Evolutionary conservation across 495 filamentous ascomycete species (phyloP).

Genomic region (Lepraria neglecta): DNA sequence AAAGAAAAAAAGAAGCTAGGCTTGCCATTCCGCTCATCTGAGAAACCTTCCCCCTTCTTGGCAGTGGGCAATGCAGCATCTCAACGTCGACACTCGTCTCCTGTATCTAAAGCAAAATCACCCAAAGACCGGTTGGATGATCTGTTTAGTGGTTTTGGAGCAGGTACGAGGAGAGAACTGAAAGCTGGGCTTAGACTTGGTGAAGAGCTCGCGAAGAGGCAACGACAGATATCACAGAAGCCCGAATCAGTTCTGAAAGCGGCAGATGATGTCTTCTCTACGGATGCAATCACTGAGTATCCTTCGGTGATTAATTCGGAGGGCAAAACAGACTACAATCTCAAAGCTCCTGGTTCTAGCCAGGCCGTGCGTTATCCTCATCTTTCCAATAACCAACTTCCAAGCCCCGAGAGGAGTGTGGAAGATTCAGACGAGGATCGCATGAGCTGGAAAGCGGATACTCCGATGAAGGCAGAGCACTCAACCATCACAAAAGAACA

Average conservation of each 20-base stretch:
- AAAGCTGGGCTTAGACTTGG: slow-evolving; percentile 44
- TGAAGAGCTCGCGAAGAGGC: slow-evolving; percentile 42
- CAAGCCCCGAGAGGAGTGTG: slow-evolving; percentile 29
- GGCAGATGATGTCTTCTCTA: slow-evolving; percentile 10
- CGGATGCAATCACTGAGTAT: neutral
- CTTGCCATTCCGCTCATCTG: slow-evolving; percentile 16
- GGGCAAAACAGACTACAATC: neutral
- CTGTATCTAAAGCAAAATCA: neutral
- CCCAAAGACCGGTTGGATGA: slow-evolving; percentile 37
- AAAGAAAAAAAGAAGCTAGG: slow-evolving; percentile 14
- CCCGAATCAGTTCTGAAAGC: neutral
- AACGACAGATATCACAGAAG: slow-evolving; percentile 1
- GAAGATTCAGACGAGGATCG: slow-evolving; percentile 27
- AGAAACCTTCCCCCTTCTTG: neutral
- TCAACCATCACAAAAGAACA: neutral
- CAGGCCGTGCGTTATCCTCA: slow-evolving; percentile 14
- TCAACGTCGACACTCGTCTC: neutral
- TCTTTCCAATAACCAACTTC: slow-evolving; percentile 23
- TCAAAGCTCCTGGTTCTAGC: slow-evolving; percentile 12
- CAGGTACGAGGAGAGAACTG: slow-evolving; percentile 40
- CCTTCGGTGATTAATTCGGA: slow-evolving; percentile 3
- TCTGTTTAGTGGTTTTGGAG: slow-evolving; percentile 43
- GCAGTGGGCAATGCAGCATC: neutral
- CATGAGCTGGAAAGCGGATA: slow-evolving; percentile 35
- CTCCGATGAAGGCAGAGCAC: slow-evolving; percentile 17